Evolutionary conservation across 352 stramenopile genomes (phyloP), one percentile per base, ranked within the genome.

Genomic region (Globisporangium alternatum): DNA sequence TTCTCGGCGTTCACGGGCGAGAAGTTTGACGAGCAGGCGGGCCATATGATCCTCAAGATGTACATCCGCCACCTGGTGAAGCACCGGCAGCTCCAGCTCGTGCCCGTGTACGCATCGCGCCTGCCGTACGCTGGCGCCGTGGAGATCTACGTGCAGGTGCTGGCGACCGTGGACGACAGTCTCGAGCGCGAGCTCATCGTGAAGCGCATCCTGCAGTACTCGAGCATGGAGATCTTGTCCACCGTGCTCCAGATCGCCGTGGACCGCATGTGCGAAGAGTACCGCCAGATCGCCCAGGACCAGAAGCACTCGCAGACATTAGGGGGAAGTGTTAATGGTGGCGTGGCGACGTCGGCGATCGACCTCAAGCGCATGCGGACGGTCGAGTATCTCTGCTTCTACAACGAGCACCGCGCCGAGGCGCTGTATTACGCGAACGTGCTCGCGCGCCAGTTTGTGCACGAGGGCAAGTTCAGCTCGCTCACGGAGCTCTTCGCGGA

Each of bases 61-160:
- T 95, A 95, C 60, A 89, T 95, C 62, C 81, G 87, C 0, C 83
- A 95, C 56, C 64, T 95, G 22, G 81, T 93, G 30, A 88, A 92
- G 70, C 83, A 93, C 28, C 75, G 75, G 2, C 84, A 95, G 41
- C 73, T 89, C 56, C 79, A 90, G 56, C 77, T 93, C 8, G 80
- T 93, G 22, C 83, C 87, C 13, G 62, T 95, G 3, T 95, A 93
- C 56, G 83, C 75, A 0, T 83, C 83, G 58, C 75, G 72, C 8
- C 72, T 95, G 9, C 87, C 87, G 31, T 81, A 70, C 1, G 65
- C 75, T 22, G 87, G 78, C 44, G 74, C 77, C 0, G 76, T 84
- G 15, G 81, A 90, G 55, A 74, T 95, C 4, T 95, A 93, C 64
- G 76, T 87, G 17, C 87, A 95, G 57, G 76, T 91, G 48, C 57